Percentiles rank a stretch among this genome's conserved stretches.
Evolutionary conservation across 495 filamentous ascomycete genomes (phyloP).

Genomic region (Aspergillus coremiiformis): DNA sequence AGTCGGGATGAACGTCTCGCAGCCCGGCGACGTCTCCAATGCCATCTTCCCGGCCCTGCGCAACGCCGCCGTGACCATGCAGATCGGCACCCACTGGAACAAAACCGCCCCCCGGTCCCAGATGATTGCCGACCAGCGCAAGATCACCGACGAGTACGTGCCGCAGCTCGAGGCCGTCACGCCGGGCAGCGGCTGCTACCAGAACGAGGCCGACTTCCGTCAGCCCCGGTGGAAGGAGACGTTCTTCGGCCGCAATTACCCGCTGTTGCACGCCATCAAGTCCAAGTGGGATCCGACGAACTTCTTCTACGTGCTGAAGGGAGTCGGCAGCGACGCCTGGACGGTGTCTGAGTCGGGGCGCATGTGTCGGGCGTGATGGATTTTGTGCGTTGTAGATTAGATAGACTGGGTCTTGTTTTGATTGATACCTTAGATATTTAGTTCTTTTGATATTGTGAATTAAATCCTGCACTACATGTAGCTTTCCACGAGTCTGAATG

Average conservation of each 20-base stretch:
- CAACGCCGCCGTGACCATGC: conserved; percentile 41
- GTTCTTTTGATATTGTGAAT: too few species aligned
- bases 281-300: conserved; percentile 46
- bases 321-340: conserved; percentile 51
- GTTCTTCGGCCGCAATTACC: conserved; percentile 49
- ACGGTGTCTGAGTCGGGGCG: conserved; percentile 21
- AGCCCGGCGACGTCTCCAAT: conserved; percentile 37
- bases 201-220: conserved; percentile 42
- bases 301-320: conserved; percentile 54
- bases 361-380: conserved; percentile 17
- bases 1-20: conserved; percentile 34
- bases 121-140: conserved; percentile 34
- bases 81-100: conserved; percentile 36
- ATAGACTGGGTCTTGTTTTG: not conserved
- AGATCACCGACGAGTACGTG: conserved; percentile 33
- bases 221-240: conserved; percentile 45
- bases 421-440: too few species aligned
- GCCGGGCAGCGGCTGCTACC: conserved; percentile 28
- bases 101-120: conserved; percentile 38
- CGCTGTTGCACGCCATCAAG: conserved; percentile 33
- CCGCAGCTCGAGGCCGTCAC: conserved; percentile 42
- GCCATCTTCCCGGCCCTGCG: conserved; percentile 52
- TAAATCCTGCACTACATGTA: too few species aligned
- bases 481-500: too few species aligned
- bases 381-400: not conserved